phyloP scores from a whole-genome alignment of 1,139 yeast genomes.

The Candida sp. region DNA sequence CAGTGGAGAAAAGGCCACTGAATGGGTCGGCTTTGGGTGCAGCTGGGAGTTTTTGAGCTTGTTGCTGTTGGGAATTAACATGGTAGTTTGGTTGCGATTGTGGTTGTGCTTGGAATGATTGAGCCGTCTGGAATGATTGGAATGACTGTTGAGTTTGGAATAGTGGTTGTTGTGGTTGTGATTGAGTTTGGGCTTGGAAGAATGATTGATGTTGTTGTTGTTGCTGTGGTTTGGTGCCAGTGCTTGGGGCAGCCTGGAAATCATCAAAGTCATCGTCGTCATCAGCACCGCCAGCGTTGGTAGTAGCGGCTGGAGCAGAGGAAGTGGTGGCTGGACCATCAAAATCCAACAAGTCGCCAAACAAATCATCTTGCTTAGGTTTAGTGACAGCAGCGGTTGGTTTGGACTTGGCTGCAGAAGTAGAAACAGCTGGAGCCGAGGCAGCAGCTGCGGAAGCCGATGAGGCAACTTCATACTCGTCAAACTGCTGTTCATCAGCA shows the following conservation, averaged over 20 bases:
- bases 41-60: conserved; percentile 1
- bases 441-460: conserved; percentile 43
- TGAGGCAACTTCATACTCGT: conserved; percentile 66
- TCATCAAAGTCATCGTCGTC: conserved; percentile 94
- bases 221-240: conserved; percentile 31
- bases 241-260: conserved; percentile 76
- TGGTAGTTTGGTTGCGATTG: not conserved
- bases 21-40: not conserved
- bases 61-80: conserved; percentile 1
- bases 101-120: too few species aligned
- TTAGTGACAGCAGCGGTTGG: conserved; percentile 20
- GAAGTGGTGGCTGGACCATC: conserved; percentile 31
- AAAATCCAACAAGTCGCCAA: conserved; percentile 61
- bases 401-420: conserved; percentile 27
- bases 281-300: conserved; percentile 25
- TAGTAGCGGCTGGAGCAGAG: conserved; percentile 1
- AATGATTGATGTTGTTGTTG: conserved; percentile 15
- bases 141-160: not conserved
- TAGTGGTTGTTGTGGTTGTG: conserved; percentile 16
- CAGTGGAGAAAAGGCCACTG: not conserved
- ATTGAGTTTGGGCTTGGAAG: conserved; percentile 18
- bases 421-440: conserved; percentile 38
- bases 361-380: conserved; percentile 40
- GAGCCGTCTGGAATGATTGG: too few species aligned
- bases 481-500: conserved; percentile 55